Evolutionary conservation across 805 yeast genomes (phyloP), one percentile per base, ranked within the genome.

Genomic region (Hanseniaspora osmophila): DNA sequence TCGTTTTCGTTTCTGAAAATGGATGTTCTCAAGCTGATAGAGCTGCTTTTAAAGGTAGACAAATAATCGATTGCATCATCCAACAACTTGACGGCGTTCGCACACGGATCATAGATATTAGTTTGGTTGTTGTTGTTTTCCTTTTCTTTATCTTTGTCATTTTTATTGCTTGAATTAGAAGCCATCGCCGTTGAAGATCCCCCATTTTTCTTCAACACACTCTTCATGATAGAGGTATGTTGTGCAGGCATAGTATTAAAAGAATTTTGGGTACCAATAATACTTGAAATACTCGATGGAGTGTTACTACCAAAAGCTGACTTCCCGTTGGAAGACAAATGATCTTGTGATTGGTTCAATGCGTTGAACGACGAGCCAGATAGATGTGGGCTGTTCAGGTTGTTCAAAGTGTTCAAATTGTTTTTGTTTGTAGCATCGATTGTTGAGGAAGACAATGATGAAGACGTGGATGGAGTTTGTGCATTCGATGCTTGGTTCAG

Each of bases 21-120:
- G 40, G 52, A 52, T 5, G 60, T 62, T 43, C 66, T 64, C 49
- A 76, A 62, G 43, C 66, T 61, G 47, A 67, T 68, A 6, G 49
- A 43, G 57, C 62, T 39, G 59, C 60, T 42, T 58, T 65, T 22
- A 64, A 61, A 52, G 63, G 61, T 17, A 51, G 61, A 55, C 55
- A 77, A 62, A 27, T 63, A 57, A 22, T 66, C 64, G 29, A 74
- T 57, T 19, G 74, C 66, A 35, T 70, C 70, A 42, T 73, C 77
- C 48, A 75, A 61, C 48, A 74, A 73, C 44, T 64, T 61, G 5
- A 65, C 60, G 5, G 78, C 74, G 33, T 69, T 59, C 32, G 63
- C 61, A 45, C 71, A 67, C 33, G 73, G 66, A 49, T 73, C 78
- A 43, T 59, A 61, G 27, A 62, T 63, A 58, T 73, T 78, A 10